Conservation (phyloP, 164 flowering plant genomes). For the Hamamelis virginiana region DNA sequence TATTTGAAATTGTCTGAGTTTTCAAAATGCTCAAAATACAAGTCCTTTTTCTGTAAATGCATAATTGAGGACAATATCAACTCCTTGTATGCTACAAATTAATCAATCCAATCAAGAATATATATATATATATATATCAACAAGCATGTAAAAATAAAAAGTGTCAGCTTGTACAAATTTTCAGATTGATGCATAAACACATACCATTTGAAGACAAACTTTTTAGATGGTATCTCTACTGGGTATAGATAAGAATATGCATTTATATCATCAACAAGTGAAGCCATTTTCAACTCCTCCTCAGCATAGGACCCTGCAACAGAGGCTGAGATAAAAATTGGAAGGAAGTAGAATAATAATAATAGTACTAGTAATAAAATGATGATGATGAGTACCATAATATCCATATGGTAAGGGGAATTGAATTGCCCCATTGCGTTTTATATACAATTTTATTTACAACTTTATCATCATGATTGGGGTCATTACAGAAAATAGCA, state of each 20-base stretch:
- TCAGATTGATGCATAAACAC: neutral
- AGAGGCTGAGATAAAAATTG: neutral
- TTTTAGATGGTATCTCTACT: constrained; percentile 56
- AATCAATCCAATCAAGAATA: neutral
- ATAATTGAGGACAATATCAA: neutral
- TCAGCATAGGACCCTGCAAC: constrained; percentile 42
- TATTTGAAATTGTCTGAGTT: too few relatives aligned
- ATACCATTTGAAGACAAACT: constrained; percentile 80
- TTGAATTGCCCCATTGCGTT: neutral
- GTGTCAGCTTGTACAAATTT: too few relatives aligned
- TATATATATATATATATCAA: too few relatives aligned
- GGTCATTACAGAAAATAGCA: neutral
- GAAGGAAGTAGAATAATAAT: neutral
- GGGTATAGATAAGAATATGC: constrained; percentile 86
- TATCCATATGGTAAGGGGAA: too few relatives aligned
- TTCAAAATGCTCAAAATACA: too few relatives aligned
- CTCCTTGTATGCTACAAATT: neutral
- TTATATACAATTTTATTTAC: too few relatives aligned
- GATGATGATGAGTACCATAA: too few relatives aligned
- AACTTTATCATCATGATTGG: neutral
- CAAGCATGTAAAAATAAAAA: too few relatives aligned
- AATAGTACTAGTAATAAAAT: too few relatives aligned
- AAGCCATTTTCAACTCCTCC: constrained; percentile 56
- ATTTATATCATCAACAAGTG: constrained; percentile 76
- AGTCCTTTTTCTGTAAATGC: too few relatives aligned